A percentile compares a stretch with the other conserved stretches of the same genome.
These are phyloP conservation scores for Linum lewisii DNA, from an alignment of 345 rosid species.

Conservation along the genomic window DNA sequence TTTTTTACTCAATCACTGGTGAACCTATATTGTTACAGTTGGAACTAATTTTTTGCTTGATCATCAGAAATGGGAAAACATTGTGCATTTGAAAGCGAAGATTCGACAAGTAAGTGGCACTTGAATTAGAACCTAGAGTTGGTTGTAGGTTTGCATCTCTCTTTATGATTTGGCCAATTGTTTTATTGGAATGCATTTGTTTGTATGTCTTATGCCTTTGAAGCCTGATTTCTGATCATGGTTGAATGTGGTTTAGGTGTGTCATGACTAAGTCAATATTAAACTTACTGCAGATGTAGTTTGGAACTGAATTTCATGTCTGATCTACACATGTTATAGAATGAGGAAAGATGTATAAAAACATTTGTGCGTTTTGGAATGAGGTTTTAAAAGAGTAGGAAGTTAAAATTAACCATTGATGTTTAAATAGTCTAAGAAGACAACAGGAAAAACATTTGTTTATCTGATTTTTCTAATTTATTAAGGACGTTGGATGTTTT, in stretches of 20 bases:
- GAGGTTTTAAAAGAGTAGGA: background rate
- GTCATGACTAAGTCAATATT: background rate
- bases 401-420: background rate
- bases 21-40: background rate
- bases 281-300: background rate
- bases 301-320: background rate
- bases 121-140: background rate
- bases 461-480: background rate
- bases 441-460: background rate
- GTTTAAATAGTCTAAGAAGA: background rate
- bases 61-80: background rate
- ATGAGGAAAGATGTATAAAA: background rate
- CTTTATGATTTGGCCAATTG: background rate
- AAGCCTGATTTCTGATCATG: background rate
- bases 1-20: background rate
- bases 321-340: background rate
- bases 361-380: background rate
- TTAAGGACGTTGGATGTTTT: slow-evolving; percentile 1
- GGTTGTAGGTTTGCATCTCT: background rate
- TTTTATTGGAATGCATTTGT: background rate
- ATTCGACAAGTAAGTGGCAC: background rate
- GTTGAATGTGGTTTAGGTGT: background rate
- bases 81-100: background rate
- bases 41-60: background rate
- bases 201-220: background rate